Base-by-base conservation (phyloP, 2,329 filamentous ascomycete genomes). In the Trichoderma sp. region DNA sequence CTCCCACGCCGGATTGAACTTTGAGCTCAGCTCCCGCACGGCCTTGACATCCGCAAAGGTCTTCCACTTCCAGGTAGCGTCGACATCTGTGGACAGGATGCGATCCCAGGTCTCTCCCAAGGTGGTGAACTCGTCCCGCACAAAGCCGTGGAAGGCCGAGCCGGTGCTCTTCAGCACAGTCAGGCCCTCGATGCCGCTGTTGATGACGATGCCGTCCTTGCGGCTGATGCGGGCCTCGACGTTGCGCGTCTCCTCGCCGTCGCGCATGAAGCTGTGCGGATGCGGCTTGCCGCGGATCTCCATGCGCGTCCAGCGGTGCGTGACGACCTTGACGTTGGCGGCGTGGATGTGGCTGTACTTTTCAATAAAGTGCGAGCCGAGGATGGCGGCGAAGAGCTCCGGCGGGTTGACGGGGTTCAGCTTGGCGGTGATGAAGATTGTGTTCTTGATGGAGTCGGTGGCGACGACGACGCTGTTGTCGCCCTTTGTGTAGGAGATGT, bases 371-470 rank as follows among this genome's bases (percentile, higher is more conserved):
- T 99, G 96, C 73, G 89, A 86, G 74, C 92, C 94, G 65, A 99
- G 84, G 74, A 92, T 91, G 76, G 90, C 88, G 73, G 92, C 95
- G 79, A 93, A 99, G 71, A 97, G 89, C 84, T 99, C 96, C 0
- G 96, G 95, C 18, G 96, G 94, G 74, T 90, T 93, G 75, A 99
- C 91, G 39, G 94, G 92, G 83, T 96, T 86, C 82, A 96, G 91
- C 84, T 97, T 97, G 77, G 96, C 95, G 77, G 93, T 91, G 82
- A 99, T 94, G 85, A 96, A 97, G 78, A 92, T 90, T 75, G 92
- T 98, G 83, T 99, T 97, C 85, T 99, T 99, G 83, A 98, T 97
- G 30, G 94, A 95, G 82, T 99, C 96, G 70, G 96, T 99, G 72
- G 96, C 94, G 70, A 99, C 95, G 69, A 99, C 89, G 73, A 96